Base-by-base conservation (phyloP, 225 moss, liverwort and hornwort species). In the Ulota crispa region DNA sequence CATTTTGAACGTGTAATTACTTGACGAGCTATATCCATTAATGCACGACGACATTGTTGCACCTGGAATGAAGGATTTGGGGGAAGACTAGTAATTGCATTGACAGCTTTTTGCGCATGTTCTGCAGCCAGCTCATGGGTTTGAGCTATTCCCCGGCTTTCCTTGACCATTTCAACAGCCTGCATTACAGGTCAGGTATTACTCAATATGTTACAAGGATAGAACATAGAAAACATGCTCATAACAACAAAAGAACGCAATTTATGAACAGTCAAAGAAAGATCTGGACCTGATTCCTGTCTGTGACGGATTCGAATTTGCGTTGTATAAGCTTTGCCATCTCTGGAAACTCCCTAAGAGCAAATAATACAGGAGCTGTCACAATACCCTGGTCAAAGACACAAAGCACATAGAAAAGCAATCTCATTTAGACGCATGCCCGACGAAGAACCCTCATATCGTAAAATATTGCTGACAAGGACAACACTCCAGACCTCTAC, bases 291-390 rank as follows among this genome's bases (percentile, higher is more conserved):
- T 89, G 84, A 26, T 93, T 91, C 64, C 92, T 87, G 77, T 99
- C 99, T 41, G 86, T 87, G 31, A 87, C 72, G 24, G 82, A 79
- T 84, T 90, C 90, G 79, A 99, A 96, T 83, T 93, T 96, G 78
- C 93, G 93, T 53, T 90, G 81, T 65, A 94, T 90, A 61, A 99
- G 79, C 77, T 88, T 88, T 77, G 83, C 87, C 88, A 96, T 89
- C 75, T 87, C 86, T 68, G 99, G 96, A 90, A 96, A 93, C 83
- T 96, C 93, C 66, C 91, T 88, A 18, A 94, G 88, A 67, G 99
- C 99, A 89, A 94, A 96, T 70, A 99, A 86, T 75, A 96, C 88
- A 71, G 96, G 99, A 72, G 96, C 99, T 50, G 99, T 99, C 57
- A 92, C 96, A 84, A 99, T 89, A 64, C 96, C 99, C 99, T 99